A percentile compares a stretch with the other conserved stretches of the same genome.
These are phyloP conservation scores for Sarcodon sp. DNA, from an alignment of 768 basidiomycete genomes.

Conservation along the genomic window DNA sequence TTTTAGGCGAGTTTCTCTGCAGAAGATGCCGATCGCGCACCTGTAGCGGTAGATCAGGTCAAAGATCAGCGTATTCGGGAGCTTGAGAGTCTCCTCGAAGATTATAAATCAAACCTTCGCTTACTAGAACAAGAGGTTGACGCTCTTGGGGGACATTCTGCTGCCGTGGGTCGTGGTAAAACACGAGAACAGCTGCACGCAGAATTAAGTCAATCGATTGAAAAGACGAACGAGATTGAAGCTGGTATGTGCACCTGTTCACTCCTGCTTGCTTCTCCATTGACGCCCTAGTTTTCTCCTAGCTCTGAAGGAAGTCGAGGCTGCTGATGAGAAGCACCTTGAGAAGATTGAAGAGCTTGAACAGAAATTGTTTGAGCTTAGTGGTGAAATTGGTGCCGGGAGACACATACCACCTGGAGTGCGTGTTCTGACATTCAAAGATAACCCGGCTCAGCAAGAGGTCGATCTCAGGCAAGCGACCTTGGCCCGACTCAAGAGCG, in stretches of 20 bases:
- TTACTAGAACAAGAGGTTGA: conserved; percentile 37
- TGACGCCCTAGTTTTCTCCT: background rate
- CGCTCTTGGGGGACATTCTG: conserved; percentile 23
- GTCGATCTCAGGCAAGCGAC: conserved; percentile 61
- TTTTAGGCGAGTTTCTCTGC: conserved; percentile 48
- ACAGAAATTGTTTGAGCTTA: conserved; percentile 66
- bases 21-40: conserved; percentile 32
- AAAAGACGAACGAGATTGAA: conserved; percentile 14
- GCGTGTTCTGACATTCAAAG: conserved; percentile 53
- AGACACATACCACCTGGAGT: conserved; percentile 61
- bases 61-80: conserved; percentile 34
- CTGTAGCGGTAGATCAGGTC: conserved; percentile 18
- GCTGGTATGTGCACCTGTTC: conserved; percentile 7
- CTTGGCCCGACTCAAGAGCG: conserved; percentile 62
- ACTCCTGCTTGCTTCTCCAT: background rate
- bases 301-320: conserved; percentile 33
- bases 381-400: conserved; percentile 66
- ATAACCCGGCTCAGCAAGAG: conserved; percentile 81
- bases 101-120: conserved; percentile 38
- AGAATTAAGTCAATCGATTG: conserved; percentile 24
- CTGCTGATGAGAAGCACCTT: conserved; percentile 23
- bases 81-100: conserved; percentile 39
- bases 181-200: conserved; percentile 25
- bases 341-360: conserved; percentile 59
- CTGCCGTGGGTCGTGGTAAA: conserved; percentile 7